Evolutionary conservation across 2,329 filamentous ascomycete genomes (phyloP).

Genomic region (Claviceps pusilla): DNA sequence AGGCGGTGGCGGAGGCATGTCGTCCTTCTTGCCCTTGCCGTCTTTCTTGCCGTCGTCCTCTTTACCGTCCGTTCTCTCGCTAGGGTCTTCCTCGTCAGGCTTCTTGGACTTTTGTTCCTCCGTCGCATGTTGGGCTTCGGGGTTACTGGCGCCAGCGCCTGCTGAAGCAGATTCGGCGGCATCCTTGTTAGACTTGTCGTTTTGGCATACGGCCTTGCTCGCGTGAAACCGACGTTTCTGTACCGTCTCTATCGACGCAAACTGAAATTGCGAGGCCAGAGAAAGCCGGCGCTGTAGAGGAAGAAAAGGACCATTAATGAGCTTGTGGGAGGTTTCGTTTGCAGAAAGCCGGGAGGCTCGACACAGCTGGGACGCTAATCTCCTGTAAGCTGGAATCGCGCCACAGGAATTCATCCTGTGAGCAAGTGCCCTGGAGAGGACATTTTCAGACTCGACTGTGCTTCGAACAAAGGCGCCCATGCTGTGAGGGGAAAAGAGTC

Average conservation of each 20-base stretch:
- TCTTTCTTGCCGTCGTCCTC: conserved; percentile 18
- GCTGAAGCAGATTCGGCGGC: conserved; percentile 7
- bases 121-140: conserved; percentile 19
- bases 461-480: conserved; percentile 35
- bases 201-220: conserved; percentile 15
- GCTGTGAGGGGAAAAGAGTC: conserved; percentile 14
- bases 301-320: conserved; percentile 15
- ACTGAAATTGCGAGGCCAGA: conserved; percentile 19
- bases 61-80: conserved; percentile 32
- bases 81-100: conserved; percentile 22
- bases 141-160: conserved; percentile 21
- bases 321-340: conserved; percentile 14
- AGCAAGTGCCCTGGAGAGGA: conserved; percentile 26
- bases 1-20: conserved; percentile 73
- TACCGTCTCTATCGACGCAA: conserved; percentile 17
- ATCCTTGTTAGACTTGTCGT: conserved; percentile 20
- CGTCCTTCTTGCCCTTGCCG: conserved; percentile 48
- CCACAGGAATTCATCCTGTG: conserved; percentile 21
- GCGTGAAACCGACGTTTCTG: conserved; percentile 21
- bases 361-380: conserved; percentile 27
- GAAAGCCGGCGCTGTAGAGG: conserved; percentile 31
- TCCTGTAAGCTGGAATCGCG: conserved; percentile 33
- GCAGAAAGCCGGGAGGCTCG: conserved; percentile 14
- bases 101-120: conserved; percentile 32
- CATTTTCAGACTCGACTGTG: conserved; percentile 25